Evolutionary conservation across 208 protist genomes (phyloP).

Genomic region (Trypanosoma boissoni): DNA sequence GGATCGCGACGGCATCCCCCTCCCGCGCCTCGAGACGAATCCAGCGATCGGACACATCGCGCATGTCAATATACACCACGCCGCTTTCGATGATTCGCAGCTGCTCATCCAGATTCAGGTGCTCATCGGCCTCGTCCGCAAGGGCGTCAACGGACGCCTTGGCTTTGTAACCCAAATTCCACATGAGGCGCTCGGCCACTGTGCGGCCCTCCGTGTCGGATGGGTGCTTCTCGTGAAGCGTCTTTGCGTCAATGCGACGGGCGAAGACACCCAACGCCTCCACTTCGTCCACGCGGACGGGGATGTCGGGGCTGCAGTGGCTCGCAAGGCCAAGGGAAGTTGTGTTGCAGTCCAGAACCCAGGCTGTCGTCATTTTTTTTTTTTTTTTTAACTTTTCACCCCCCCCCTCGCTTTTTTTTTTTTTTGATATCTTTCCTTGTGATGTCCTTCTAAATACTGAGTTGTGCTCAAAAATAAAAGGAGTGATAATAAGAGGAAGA

Average conservation of each 20-base stretch:
- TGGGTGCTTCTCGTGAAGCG: conserved; percentile 19
- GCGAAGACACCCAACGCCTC: conserved; percentile 21
- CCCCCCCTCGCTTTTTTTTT: not conserved
- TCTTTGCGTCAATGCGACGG: conserved; percentile 9
- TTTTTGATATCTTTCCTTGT: not conserved
- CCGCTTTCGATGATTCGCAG: conserved; percentile 25
- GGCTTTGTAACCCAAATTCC: conserved; percentile 22
- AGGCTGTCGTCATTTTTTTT: conserved; percentile 10
- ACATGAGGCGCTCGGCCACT: conserved; percentile 11
- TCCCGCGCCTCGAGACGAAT: conserved; percentile 16
- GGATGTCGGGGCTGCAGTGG: conserved; percentile 13
- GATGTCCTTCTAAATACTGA: no score
- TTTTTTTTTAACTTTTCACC: not conserved
- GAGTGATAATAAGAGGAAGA: no score
- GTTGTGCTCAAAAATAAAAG: no score
- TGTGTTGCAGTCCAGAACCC: conserved; percentile 19
- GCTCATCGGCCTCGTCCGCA: conserved; percentile 11
- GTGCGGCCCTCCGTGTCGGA: conserved; percentile 20
- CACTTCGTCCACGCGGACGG: conserved; percentile 3
- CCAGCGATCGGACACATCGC: conserved; percentile 23
- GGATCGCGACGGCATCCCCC: conserved; percentile 17
- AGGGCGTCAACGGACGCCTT: conserved; percentile 5
- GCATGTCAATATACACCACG: conserved; percentile 20
- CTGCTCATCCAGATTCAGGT: conserved; percentile 29
- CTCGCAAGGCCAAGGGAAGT: conserved; percentile 2